Evolutionary conservation across 2,329 filamentous ascomycete genomes (phyloP).

Genomic region (Claviceps sp.): DNA sequence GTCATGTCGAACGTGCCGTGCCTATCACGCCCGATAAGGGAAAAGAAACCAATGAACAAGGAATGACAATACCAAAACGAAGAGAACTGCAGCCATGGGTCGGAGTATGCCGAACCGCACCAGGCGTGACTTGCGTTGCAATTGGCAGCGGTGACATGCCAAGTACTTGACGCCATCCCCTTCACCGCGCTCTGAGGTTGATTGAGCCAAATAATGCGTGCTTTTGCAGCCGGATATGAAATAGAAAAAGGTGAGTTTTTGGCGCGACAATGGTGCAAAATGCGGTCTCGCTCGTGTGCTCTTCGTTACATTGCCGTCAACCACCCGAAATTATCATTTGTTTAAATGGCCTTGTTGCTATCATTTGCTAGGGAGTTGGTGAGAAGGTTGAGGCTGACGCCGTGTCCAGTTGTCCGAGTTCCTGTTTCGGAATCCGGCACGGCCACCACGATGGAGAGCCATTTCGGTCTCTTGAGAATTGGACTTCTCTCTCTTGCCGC

Average conservation of each 20-base stretch:
- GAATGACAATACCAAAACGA: background rate
- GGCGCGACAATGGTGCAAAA: background rate
- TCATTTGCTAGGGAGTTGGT: too few species aligned
- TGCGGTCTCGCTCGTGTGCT: background rate
- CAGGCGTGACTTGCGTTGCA: slow-evolving; percentile 6
- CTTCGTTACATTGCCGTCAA: background rate
- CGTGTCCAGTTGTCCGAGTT: slow-evolving; percentile 29
- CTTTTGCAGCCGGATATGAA: background rate
- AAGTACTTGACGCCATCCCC: slow-evolving; percentile 12
- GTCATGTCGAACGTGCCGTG: background rate
- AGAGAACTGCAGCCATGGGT: slow-evolving; percentile 4
- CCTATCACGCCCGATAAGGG: background rate
- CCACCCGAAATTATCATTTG: background rate
- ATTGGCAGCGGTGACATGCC: slow-evolving; percentile 4
- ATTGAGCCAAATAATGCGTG: background rate
- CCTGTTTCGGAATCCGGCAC: slow-evolving; percentile 27
- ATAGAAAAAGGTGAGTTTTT: background rate
- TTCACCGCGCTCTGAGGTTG: background rate
- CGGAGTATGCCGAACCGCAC: slow-evolving; percentile 5
- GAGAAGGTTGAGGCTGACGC: slow-evolving; percentile 7
- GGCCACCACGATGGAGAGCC: slow-evolving; percentile 17
- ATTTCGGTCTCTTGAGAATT: slow-evolving; percentile 13
- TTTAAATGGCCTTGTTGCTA: background rate
- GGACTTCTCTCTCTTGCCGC: slow-evolving; percentile 21
- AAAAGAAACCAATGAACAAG: background rate